phyloP scores from a whole-genome alignment of 208 protist genomes.

The Leptomonas seymouri region DNA sequence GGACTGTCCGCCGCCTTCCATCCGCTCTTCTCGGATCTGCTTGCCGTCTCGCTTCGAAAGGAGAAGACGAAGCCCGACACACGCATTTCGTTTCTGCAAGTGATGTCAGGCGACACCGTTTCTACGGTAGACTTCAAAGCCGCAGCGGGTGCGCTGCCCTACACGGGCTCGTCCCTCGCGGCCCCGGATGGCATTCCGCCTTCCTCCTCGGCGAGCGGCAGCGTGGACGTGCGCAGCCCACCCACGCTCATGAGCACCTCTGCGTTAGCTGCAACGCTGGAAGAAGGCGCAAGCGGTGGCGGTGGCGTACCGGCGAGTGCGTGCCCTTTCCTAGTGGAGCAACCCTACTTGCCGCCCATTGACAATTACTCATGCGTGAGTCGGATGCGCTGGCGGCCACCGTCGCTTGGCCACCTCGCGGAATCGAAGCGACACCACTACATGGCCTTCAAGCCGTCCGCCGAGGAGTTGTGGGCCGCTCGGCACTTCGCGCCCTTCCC shows the following conservation, averaged over 20 bases:
- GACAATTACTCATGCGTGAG: constrained; percentile 69
- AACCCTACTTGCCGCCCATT: constrained; percentile 57
- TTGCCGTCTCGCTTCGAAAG: constrained; percentile 75
- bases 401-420: constrained; percentile 30
- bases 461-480: constrained; percentile 22
- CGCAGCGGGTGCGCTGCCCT: not conserved
- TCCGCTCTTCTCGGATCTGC: constrained; percentile 76
- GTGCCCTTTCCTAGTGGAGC: constrained; percentile 35
- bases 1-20: constrained; percentile 73
- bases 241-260: constrained; percentile 4
- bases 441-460: constrained; percentile 33
- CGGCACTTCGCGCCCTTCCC: constrained; percentile 1
- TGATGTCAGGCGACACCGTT: constrained; percentile 12
- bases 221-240: not conserved
- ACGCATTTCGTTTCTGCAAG: constrained; percentile 65
- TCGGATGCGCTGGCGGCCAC: constrained; percentile 69
- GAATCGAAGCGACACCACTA: constrained; percentile 33
- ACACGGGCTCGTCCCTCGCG: not conserved
- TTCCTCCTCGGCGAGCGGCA: not conserved
- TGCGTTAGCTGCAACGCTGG: not conserved
- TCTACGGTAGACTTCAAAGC: not conserved
- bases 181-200: constrained; percentile 1
- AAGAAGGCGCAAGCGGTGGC: constrained; percentile 1
- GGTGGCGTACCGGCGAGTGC: constrained; percentile 2
- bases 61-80: constrained; percentile 73